Percentiles rank a stretch among this genome's conserved stretches.
These are phyloP conservation scores for Wickerhamiella lipophila DNA, from an alignment of 805 yeast genomes.

Conservation along the genomic window DNA sequence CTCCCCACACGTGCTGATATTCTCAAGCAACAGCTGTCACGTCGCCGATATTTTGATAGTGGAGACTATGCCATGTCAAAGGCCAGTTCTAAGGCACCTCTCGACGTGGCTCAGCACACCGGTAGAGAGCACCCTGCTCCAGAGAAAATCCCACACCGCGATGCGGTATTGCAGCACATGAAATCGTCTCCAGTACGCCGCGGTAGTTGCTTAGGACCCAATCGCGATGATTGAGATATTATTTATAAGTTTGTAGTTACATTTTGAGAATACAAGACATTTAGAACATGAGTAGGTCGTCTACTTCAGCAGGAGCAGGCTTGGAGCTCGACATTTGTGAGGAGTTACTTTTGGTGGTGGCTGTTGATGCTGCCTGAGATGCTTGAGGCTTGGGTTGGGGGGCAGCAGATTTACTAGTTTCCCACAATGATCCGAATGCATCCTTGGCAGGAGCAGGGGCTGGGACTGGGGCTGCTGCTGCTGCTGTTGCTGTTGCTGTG, in stretches of 20 bases:
- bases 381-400: constrained; percentile 18
- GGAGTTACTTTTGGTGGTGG: constrained; percentile 10
- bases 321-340: background rate
- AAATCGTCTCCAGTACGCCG: constrained; percentile 22
- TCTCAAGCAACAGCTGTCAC: constrained; percentile 35
- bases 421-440: constrained; percentile 33
- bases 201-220: constrained; percentile 19
- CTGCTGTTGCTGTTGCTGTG: constrained; percentile 14
- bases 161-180: constrained; percentile 18
- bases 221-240: constrained; percentile 4
- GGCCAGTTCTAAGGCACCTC: constrained; percentile 25
- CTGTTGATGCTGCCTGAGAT: constrained; percentile 14
- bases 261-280: background rate
- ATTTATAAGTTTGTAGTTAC: background rate
- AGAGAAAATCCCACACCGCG: constrained; percentile 22
- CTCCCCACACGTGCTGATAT: constrained; percentile 23
- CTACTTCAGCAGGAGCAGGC: constrained; percentile 7
- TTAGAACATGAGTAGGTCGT: constrained; percentile 14
- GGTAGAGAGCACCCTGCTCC: constrained; percentile 25
- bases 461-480: constrained; percentile 14
- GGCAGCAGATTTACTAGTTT: constrained; percentile 22
- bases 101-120: constrained; percentile 7
- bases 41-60: constrained; percentile 80
- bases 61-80: constrained; percentile 81
- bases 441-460: constrained; percentile 23